A percentile compares a stretch with the other conserved stretches of the same genome.
Conservation (phyloP, 495 filamentous ascomycete species). For the Penicillium tannophilum region DNA sequence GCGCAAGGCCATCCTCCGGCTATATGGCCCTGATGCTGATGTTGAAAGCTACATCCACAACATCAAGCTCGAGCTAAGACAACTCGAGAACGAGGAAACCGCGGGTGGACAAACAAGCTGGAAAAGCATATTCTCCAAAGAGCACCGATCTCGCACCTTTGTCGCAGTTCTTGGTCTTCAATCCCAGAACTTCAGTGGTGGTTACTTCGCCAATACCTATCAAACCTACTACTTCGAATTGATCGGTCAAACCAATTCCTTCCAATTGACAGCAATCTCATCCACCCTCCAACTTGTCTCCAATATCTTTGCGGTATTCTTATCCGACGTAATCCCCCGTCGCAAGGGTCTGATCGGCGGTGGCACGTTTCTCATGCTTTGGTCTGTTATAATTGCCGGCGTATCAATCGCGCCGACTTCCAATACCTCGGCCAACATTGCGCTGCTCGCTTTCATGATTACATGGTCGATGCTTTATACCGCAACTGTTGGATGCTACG, state of each 20-base stretch:
- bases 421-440: constrained; percentile 15
- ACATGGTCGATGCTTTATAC: constrained; percentile 58
- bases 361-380: constrained; percentile 17
- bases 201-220: constrained; percentile 20
- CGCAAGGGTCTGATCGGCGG: constrained; percentile 18
- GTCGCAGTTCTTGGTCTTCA: constrained; percentile 20
- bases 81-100: constrained; percentile 9
- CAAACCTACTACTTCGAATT: constrained; percentile 21
- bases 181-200: constrained; percentile 18
- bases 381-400: constrained; percentile 20
- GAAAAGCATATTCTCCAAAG: constrained; percentile 21
- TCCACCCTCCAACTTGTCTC: constrained; percentile 14
- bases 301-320: neutral
- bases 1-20: constrained; percentile 14
- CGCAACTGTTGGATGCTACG: constrained; percentile 56
- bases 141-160: constrained; percentile 17
- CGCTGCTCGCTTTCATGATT: constrained; percentile 45
- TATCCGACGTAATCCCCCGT: constrained; percentile 16
- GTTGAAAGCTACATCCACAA: constrained; percentile 11
- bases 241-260: constrained; percentile 17
- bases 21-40: constrained; percentile 11
- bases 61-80: constrained; percentile 15
- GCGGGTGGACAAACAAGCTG: constrained; percentile 16
- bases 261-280: constrained; percentile 19
- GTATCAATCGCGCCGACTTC: constrained; percentile 15